Conservation (phyloP, 176 grass and related monocot species). For the Avena atlantica region DNA sequence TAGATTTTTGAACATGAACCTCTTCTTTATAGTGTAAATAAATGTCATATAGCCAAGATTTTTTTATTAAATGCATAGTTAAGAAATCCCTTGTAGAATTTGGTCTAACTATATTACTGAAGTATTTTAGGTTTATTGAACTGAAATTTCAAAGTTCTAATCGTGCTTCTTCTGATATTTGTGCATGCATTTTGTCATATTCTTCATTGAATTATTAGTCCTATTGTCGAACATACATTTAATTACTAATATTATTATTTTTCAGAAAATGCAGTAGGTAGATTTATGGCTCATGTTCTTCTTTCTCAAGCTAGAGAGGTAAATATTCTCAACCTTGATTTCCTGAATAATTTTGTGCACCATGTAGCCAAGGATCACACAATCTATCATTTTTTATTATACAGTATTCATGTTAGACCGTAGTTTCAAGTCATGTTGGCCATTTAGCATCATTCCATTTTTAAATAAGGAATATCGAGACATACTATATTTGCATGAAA, state of each 20-base stretch:
- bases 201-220: conserved; percentile 9
- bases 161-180: background rate
- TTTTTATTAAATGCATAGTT: background rate
- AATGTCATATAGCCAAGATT: background rate
- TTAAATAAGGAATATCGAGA: too few relatives aligned
- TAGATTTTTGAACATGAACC: too few relatives aligned
- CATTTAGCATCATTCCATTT: too few relatives aligned
- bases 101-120: background rate
- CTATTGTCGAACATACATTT: background rate
- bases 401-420: too few relatives aligned
- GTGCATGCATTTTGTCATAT: background rate
- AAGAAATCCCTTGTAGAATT: background rate
- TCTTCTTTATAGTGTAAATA: background rate
- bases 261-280: conserved; percentile 69
- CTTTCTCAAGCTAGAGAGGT: conserved; percentile 66
- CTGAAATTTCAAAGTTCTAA: conserved; percentile 8
- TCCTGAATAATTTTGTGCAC: too few relatives aligned
- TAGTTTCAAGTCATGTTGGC: too few relatives aligned
- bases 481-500: too few relatives aligned
- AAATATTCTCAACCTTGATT: background rate
- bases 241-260: conserved; percentile 3
- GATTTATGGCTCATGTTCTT: conserved; percentile 88
- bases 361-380: background rate
- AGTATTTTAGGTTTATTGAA: background rate
- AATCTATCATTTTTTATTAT: background rate